phyloP scores from a whole-genome alignment of 306 rosid species.

The Pterocarpus macrocarpus region DNA sequence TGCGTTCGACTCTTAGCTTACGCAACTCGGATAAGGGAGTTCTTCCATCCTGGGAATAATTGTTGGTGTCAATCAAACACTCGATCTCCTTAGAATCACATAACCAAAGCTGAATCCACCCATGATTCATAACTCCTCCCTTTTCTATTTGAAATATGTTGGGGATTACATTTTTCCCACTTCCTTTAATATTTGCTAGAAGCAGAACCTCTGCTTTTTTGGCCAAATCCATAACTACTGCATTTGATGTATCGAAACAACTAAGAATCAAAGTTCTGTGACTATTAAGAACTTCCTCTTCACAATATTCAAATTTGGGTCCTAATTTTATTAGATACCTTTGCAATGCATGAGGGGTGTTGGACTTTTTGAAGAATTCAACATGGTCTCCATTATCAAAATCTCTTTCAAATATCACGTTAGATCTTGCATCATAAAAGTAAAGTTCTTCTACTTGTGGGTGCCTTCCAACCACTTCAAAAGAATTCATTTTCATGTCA shows the following conservation, averaged over 20 bases:
- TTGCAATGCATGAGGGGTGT: neutral
- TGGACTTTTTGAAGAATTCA: neutral
- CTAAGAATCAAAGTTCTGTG: neutral
- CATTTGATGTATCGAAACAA: neutral
- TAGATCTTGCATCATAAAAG: neutral
- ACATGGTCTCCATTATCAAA: no score
- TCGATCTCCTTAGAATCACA: neutral
- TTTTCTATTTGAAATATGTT: slow-evolving; percentile 6
- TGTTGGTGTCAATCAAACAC: neutral
- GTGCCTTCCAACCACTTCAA: slow-evolving; percentile 26
- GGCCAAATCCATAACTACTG: neutral
- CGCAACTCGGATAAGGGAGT: slow-evolving; percentile 24
- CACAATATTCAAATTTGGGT: fast-evolving
- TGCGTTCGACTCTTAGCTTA: neutral
- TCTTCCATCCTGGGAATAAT: neutral
- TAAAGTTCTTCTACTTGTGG: slow-evolving; percentile 38
- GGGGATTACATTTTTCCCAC: slow-evolving; percentile 3
- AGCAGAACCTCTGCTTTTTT: neutral
- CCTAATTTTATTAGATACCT: slow-evolving; percentile 17
- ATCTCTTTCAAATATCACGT: neutral
- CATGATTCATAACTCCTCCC: neutral
- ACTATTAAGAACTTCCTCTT: neutral
- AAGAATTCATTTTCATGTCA: neutral
- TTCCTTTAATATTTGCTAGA: neutral
- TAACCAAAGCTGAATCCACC: no score